Base-by-base conservation (phyloP, 2,329 filamentous ascomycete species). In the Aspergillus melleus region DNA sequence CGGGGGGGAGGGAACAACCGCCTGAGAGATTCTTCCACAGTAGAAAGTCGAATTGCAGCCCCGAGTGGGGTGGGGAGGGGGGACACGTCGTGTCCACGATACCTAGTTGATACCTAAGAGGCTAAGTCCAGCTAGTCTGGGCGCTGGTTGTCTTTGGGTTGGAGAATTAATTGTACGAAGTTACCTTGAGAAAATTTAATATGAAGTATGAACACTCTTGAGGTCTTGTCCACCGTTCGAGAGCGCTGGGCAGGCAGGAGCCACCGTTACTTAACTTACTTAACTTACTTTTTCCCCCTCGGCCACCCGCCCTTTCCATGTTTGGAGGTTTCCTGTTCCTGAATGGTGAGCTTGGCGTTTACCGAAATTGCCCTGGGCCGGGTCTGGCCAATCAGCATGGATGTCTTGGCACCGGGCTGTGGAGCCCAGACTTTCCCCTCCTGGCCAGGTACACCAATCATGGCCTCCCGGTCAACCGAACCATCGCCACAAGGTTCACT, bases 371-470 rank as follows among this genome's bases (percentile, higher is more conserved):
- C 58, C 55, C 42, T 60, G 50, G 47, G 56, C 54, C 60, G 55
- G 63, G 65, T 60, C 57, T 50, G 44, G 26, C 70, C 70, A 72
- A 70, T 70, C 61, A 71, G 22, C 22, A 55, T 49, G 47, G 10
- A 10, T 9, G 49, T 32, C 52, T 54, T 52, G 50, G 57, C 59
- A 61, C 24, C 32, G 24, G 24, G 52, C 49, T 52, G 56, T 60
- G 62, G 59, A 46, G 56, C 53, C 51, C 52, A 57, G 39, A 61
- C 55, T 49, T 56, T 54, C 49, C 50, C 58, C 60, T n/a, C 24
- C 55, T 50, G 64, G 61, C 60, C 71, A 73, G 70, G 71, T 47
- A 73, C 72, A 68, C 71, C 70, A 74, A 73, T 72, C 68, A 73
- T 2, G 6, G 22, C 20, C 6, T 6, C 20, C 49, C 4, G 36